phyloP scores from a whole-genome alignment of 1,284 basidiomycete genomes.

The Paramarasmius palmivorus region DNA sequence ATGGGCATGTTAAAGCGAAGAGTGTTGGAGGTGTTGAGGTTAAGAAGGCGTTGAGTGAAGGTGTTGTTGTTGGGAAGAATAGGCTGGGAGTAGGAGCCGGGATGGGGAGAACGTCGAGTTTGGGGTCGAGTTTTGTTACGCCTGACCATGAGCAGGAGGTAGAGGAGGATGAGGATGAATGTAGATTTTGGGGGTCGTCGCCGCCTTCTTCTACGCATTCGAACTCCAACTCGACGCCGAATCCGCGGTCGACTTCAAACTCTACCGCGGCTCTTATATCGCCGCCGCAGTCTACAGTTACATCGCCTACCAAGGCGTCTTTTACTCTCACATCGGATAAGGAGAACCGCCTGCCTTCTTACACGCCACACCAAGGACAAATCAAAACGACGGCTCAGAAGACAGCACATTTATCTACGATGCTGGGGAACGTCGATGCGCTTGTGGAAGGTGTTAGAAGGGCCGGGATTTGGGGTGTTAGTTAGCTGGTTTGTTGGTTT shows the following conservation, averaged over 20 bases:
- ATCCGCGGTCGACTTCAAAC: background rate
- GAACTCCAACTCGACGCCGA: background rate
- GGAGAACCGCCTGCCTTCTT: constrained; percentile 17
- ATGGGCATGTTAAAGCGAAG: background rate
- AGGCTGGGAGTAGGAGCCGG: constrained; percentile 19
- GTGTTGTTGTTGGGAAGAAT: constrained; percentile 15
- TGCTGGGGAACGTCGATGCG: constrained; percentile 87
- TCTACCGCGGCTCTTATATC: no score
- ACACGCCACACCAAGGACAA: no score
- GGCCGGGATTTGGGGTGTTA: no score
- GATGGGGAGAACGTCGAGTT: constrained; percentile 4
- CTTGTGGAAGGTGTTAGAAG: constrained; percentile 77
- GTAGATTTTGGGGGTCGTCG: constrained; percentile 1
- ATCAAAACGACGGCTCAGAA: constrained; percentile 79
- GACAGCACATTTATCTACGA: constrained; percentile 74
- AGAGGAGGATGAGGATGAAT: background rate
- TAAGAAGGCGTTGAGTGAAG: background rate
- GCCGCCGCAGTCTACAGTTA: no score
- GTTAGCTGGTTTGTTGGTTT: no score
- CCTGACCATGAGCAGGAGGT: background rate
- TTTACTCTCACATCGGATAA: background rate
- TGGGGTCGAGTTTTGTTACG: no score
- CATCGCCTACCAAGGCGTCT: no score
- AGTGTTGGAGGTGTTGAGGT: background rate
- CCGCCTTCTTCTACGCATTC: background rate